Evolutionary conservation across 768 basidiomycete species (phyloP), one percentile per base, ranked within the genome.

Genomic region (Thelephora ganbajun): DNA sequence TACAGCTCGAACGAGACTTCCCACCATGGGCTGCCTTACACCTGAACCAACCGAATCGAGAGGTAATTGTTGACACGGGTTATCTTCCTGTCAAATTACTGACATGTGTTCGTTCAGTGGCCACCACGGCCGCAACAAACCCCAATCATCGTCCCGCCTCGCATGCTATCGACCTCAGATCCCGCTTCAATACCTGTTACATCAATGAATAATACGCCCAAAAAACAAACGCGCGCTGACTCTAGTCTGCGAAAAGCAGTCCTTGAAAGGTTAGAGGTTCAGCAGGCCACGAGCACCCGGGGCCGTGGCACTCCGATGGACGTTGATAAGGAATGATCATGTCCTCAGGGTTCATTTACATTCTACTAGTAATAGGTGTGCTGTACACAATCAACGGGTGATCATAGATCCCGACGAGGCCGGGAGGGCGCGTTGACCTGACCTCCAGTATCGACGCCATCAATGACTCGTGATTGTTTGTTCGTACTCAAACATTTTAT

Each of bases 21-120:
- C 86, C 86, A 2, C 83, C 86, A 5, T 89, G 86, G 86, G 83
- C 86, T 0, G 84, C 86, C 6, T 64, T 89, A n/a, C 86, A 89
- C 57, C 89, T 89, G 59, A 87, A 83, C 48, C 86, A 90, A 57
- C 87, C 87, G 2, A 72, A 77, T 55, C 76, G 87, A 49, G 83
- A 79, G 22, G 87, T 89, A 64, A 43, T 83, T 71, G 4, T 48
- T 14, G 33, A 48, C 48, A 22, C 34, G 36, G 35, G 11, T 46
- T 47, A 26, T 46, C 13, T 33, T 33, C 33, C 36, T 11, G 43
- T 47, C 11, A 45, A 30, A 20, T n/a, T 20, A 39, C 23, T 46
- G 9, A 35, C 42, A 0, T n/a, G 37, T 23, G 33, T 48, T 19
- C 22, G 14, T 14, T 18, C 52, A 89, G 86, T 89, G 87, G 87